Evolutionary conservation across 805 yeast genomes (phyloP).

Genomic region (Ogataea trehalophila): DNA sequence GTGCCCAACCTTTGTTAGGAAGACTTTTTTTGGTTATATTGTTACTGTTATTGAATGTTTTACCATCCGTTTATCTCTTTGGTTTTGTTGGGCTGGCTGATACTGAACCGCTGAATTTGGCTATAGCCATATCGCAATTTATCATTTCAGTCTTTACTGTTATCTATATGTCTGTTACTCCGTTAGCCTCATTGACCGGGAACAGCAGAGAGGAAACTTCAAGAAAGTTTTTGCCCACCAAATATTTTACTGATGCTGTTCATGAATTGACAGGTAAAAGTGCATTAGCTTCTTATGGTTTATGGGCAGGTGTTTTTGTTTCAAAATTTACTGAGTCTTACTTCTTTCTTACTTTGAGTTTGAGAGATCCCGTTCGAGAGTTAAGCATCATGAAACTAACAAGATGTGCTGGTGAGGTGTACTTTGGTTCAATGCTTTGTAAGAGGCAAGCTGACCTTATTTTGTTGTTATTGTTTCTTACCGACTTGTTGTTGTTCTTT

Average conservation of each 20-base stretch:
- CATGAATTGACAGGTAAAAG: constrained; percentile 49
- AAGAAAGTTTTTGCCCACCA: constrained; percentile 48
- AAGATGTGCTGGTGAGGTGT: constrained; percentile 57
- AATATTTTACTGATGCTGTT: constrained; percentile 56
- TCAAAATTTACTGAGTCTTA: constrained; percentile 75
- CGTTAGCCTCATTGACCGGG: constrained; percentile 53
- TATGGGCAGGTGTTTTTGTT: constrained; percentile 64
- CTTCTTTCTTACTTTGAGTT: constrained; percentile 67
- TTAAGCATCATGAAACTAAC: constrained; percentile 49
- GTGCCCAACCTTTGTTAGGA: constrained; percentile 53
- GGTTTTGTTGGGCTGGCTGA: constrained; percentile 32
- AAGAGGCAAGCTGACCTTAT: constrained; percentile 52
- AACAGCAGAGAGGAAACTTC: constrained; percentile 28
- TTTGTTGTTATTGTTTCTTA: constrained; percentile 45
- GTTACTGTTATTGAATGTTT: constrained; percentile 39
- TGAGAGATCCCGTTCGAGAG: constrained; percentile 71
- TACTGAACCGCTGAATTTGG: constrained; percentile 32
- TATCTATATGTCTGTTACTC: constrained; percentile 54
- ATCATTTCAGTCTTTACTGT: constrained; percentile 50
- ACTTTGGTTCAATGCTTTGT: constrained; percentile 52
- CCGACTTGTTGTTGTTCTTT: constrained; percentile 67
- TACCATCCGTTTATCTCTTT: constrained; percentile 53
- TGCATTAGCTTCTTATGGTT: constrained; percentile 55
- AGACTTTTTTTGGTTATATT: constrained; percentile 41
- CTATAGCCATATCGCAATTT: constrained; percentile 52